Evolutionary conservation across 495 filamentous ascomycete genomes (phyloP).

Genomic region (Aspergillus mulundensis): DNA sequence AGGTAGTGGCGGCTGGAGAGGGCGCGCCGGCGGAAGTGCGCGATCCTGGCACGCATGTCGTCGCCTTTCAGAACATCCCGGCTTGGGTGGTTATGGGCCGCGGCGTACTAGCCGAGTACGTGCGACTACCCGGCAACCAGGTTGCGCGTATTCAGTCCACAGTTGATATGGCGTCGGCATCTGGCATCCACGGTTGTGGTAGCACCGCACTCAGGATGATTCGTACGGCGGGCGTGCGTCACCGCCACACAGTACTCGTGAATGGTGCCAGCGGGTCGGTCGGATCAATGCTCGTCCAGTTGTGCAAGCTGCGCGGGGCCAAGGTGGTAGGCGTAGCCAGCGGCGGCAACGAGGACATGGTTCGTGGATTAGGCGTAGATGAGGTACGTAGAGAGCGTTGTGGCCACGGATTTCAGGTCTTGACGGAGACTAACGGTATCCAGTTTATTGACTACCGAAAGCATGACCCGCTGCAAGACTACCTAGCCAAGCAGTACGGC

Average conservation of each 20-base stretch:
- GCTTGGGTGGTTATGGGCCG: not conserved
- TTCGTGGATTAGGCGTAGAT: conserved; percentile 21
- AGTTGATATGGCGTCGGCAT: conserved; percentile 21
- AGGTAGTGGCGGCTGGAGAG: not conserved
- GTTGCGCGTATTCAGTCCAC: not conserved
- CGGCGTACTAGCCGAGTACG: conserved; percentile 1
- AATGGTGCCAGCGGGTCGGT: conserved; percentile 26
- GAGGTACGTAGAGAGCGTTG: conserved; percentile 13
- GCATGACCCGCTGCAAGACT: not conserved
- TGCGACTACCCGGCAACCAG: not conserved
- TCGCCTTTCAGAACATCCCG: not conserved
- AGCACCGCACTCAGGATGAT: conserved; percentile 25
- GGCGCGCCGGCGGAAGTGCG: not conserved
- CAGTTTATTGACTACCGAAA: not conserved
- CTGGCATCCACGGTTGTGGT: conserved; percentile 21
- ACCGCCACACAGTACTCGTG: conserved; percentile 22
- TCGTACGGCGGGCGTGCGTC: conserved; percentile 21
- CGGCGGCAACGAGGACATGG: conserved; percentile 23
- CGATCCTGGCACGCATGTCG: not conserved
- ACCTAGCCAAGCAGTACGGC: not conserved
- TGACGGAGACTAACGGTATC: too few relatives aligned
- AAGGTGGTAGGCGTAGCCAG: conserved; percentile 24
- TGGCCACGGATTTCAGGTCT: too few relatives aligned
- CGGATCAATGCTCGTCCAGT: conserved; percentile 10
- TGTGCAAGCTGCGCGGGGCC: conserved; percentile 23